phyloP scores from a whole-genome alignment of 352 stramenopile species.

The Phytophthora pluvialis region DNA sequence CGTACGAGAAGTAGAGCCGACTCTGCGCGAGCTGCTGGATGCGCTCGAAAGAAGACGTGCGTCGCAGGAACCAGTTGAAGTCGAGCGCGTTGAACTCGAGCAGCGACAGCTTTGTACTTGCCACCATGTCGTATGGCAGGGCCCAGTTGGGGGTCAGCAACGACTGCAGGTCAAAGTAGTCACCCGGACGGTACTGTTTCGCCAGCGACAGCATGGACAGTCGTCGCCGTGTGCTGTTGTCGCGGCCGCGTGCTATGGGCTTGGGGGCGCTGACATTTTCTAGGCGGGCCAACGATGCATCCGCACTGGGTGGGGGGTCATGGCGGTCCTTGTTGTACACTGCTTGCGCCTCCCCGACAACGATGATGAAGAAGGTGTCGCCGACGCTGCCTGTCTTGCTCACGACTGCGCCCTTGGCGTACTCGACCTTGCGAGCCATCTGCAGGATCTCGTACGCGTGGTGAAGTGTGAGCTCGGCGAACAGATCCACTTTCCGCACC shows the following conservation, averaged over 20 bases:
- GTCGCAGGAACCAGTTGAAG: conserved; percentile 88
- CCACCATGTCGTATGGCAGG: conserved; percentile 71
- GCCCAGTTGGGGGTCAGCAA: conserved; percentile 73
- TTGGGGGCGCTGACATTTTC: conserved; percentile 19
- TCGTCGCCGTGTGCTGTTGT: conserved; percentile 48
- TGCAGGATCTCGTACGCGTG: conserved; percentile 90
- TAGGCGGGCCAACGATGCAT: conserved; percentile 10
- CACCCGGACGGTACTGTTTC: conserved; percentile 84
- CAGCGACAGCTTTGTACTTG: conserved; percentile 69
- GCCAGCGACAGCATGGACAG: conserved; percentile 66
- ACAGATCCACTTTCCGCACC: conserved; percentile 86
- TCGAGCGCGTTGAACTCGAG: conserved; percentile 83
- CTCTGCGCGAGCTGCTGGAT: conserved; percentile 80
- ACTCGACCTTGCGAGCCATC: conserved; percentile 77
- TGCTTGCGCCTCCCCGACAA: conserved; percentile 72
- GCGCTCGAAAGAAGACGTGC: conserved; percentile 68
- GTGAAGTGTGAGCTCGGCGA: conserved; percentile 80
- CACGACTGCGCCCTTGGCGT: conserved; percentile 59
- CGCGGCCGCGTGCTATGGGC: conserved; percentile 28
- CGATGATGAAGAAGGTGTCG: conserved; percentile 86
- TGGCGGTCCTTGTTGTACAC: conserved; percentile 49
- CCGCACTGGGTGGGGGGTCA: neutral
- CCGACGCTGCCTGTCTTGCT: conserved; percentile 56
- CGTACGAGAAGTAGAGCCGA: conserved; percentile 81
- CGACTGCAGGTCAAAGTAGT: conserved; percentile 91